These are phyloP conservation scores for Pseudogymnoascus sp. DNA, from an alignment of 2,329 filamentous ascomycete genomes.

Conservation along the genomic window DNA sequence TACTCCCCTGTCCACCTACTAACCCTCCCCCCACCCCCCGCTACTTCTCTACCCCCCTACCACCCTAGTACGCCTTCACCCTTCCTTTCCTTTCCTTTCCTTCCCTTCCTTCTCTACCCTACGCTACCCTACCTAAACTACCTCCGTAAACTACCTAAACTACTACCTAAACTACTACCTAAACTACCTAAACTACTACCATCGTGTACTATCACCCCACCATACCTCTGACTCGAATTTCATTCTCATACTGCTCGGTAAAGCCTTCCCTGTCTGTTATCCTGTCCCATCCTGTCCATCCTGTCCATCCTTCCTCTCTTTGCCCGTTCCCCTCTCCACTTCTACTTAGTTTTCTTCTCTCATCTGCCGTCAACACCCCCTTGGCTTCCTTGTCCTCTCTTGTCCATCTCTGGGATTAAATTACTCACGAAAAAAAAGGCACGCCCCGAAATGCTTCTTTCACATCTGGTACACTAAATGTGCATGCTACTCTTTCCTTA, in stretches of 20 bases:
- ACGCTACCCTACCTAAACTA: not conserved
- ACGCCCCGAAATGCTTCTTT: not conserved
- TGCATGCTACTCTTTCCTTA: not conserved
- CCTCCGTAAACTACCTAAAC: too few species aligned
- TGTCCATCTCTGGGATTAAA: not conserved
- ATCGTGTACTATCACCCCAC: not conserved
- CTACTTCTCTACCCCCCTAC: not conserved
- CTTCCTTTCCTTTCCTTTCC: not conserved
- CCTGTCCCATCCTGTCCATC: not conserved
- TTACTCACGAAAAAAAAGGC: not conserved
- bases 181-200: too few species aligned
- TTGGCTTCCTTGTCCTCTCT: not conserved
- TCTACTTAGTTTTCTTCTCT: not conserved
- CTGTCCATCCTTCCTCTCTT: not conserved
- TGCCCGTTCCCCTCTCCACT: not conserved
- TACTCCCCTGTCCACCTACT: too few species aligned
- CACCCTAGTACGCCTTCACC: not conserved
- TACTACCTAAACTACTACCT: too few species aligned
- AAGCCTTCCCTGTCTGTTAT: not conserved
- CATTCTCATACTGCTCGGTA: constrained; percentile 2
- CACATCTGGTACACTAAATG: not conserved
- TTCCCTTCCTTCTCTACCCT: not conserved
- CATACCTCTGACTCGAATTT: not conserved
- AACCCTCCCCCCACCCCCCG: not conserved
- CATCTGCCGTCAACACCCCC: not conserved